Base-by-base conservation (phyloP, 192 early-diverging fungal genomes). In the Cladochytrium replicatum region DNA sequence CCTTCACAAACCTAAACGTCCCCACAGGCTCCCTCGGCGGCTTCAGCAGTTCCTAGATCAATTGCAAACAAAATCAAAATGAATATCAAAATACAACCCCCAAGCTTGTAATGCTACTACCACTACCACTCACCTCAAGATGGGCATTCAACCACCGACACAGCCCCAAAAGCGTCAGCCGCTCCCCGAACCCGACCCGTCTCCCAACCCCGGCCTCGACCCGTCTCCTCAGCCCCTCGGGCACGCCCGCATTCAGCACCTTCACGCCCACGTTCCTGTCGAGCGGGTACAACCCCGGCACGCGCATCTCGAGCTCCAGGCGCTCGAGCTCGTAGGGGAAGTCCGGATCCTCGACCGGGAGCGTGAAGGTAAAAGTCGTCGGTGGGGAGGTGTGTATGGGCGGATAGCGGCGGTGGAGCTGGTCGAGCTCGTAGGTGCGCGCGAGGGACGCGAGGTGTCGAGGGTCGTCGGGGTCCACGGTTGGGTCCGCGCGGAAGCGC, bases 251-350 rank as follows among this genome's bases (percentile, higher is more conserved):
- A 50, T 78, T 80, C 28, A 64, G 47, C 3, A 80, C 61, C 15
- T 46, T 21, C 19, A 77, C 29, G 7, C 52, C 43, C 34, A 64
- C 66, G 3, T 50, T 34, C 25, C 31, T n/a, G 3, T 43, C n/a
- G 7, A 29, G 46, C 4, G 75, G 81, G 32, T 85, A 84, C 21
- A 41, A 34, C 4, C 44, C 45, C 0, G 87, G 86, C 1, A 89
- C 60, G 6, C 54, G 45, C 13, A 88, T 56, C n/a, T 71, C 72
- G 27, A 87, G 26, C 30, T 73, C 56, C 19, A 89, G 57, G n/a
- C 61, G 53, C 25, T 71, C 58, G 32, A 89, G 61, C 38, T 88
- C 86, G 45, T 69, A 89, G 9, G 87, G 84, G 45, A 89, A 89
- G 46, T 89, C 87, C 19, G 87, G 87, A 38, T 88, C 85, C n/a